Evolutionary conservation across 805 yeast species (phyloP).

Genomic region (Kodamaea lidongshanica): DNA sequence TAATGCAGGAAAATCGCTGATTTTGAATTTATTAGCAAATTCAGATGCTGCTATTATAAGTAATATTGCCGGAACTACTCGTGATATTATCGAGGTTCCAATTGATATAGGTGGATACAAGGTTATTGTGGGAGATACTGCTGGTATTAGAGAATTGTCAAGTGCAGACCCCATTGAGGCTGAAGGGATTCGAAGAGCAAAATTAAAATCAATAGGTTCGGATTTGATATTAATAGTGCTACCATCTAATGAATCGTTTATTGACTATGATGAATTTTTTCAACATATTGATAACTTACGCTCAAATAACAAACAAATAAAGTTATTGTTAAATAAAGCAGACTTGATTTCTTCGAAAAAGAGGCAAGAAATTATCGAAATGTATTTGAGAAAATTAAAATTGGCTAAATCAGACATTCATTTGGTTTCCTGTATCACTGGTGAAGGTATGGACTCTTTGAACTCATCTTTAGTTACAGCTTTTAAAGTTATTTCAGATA

Average conservation of each 20-base stretch:
- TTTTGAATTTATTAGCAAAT: constrained; percentile 68
- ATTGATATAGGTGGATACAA: constrained; percentile 80
- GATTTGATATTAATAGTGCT: constrained; percentile 67
- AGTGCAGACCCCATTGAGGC: constrained; percentile 55
- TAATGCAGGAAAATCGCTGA: constrained; percentile 91
- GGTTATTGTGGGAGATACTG: constrained; percentile 83
- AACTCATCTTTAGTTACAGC: constrained; percentile 32
- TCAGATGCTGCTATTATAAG: constrained; percentile 89
- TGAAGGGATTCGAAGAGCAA: constrained; percentile 80
- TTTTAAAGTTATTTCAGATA: constrained; percentile 46
- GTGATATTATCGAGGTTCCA: constrained; percentile 80
- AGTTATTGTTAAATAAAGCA: constrained; percentile 52
- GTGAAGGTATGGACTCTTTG: constrained; percentile 50
- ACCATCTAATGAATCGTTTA: constrained; percentile 36
- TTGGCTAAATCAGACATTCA: constrained; percentile 14
- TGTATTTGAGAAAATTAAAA: constrained; percentile 11
- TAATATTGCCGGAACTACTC: constrained; percentile 86
- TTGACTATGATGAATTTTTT: constrained; percentile 27
- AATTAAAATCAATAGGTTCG: constrained; percentile 48
- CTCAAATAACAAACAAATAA: constrained; percentile 24
- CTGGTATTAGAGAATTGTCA: constrained; percentile 63
- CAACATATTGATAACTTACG: constrained; percentile 31
- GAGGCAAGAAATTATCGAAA: constrained; percentile 10
- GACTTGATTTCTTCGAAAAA: constrained; percentile 37
- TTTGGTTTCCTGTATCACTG: constrained; percentile 55